Evolutionary conservation across 2,329 filamentous ascomycete genomes (phyloP).

Genomic region (Aspergillus ruber): DNA sequence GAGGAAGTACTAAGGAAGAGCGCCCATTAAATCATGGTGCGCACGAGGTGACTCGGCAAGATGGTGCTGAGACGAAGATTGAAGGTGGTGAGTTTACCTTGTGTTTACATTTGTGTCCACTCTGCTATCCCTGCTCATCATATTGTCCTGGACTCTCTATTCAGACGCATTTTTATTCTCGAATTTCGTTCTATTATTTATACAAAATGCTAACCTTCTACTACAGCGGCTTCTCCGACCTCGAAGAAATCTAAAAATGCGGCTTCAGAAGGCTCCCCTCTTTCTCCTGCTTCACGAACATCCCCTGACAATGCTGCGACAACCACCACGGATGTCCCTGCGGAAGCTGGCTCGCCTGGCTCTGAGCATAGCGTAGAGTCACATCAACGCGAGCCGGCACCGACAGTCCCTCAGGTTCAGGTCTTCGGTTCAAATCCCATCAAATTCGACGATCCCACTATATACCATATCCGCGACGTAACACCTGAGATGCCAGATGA

Average conservation of each 20-base stretch:
- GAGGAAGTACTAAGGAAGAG: slow-evolving; percentile 52
- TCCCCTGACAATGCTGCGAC: slow-evolving; percentile 35
- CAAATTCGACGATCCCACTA: slow-evolving; percentile 81
- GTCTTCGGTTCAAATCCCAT: slow-evolving; percentile 90
- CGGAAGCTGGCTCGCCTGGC: slow-evolving; percentile 56
- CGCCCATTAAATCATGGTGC: slow-evolving; percentile 56
- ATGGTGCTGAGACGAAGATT: slow-evolving; percentile 52
- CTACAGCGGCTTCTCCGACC: slow-evolving; percentile 28
- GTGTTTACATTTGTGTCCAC: slow-evolving; percentile 6
- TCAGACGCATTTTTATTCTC: background rate
- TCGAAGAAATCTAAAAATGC: slow-evolving; percentile 34
- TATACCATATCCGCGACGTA: slow-evolving; percentile 83
- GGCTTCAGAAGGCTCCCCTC: slow-evolving; percentile 33
- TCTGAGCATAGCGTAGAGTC: slow-evolving; percentile 55
- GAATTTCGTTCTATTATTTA: background rate
- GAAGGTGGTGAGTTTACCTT: slow-evolving; percentile 44
- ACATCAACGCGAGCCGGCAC: slow-evolving; percentile 55
- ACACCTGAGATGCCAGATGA: slow-evolving; percentile 71
- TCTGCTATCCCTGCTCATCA: slow-evolving; percentile 8
- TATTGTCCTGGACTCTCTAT: background rate
- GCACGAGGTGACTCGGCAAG: slow-evolving; percentile 58
- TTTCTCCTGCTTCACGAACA: slow-evolving; percentile 37
- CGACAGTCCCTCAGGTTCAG: slow-evolving; percentile 65
- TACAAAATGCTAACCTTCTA: slow-evolving; percentile 6
- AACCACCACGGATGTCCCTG: slow-evolving; percentile 54